Conservation (phyloP, 106 monocot species). For the Iris macrosiphon region DNA sequence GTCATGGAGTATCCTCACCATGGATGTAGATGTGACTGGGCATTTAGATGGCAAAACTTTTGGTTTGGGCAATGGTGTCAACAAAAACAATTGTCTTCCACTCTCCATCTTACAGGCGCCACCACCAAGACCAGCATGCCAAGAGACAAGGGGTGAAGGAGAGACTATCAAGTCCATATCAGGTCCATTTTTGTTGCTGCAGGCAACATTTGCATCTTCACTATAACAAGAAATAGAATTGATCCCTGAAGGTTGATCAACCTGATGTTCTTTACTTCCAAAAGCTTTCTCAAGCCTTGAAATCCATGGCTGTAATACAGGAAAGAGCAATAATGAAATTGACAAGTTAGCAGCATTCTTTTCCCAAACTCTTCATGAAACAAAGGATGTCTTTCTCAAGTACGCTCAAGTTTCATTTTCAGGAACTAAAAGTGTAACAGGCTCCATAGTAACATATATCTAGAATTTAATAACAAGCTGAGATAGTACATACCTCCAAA, state of each 20-base stretch:
- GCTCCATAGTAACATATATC: background rate
- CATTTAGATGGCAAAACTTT: conserved; percentile 21
- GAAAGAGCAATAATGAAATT: background rate
- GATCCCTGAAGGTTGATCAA: background rate
- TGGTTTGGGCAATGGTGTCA: conserved; percentile 72
- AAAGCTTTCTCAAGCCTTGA: conserved; percentile 48
- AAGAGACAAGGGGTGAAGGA: conserved; percentile 89
- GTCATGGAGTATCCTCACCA: conserved; percentile 1
- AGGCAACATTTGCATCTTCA: conserved; percentile 4
- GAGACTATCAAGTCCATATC: conserved; percentile 53
- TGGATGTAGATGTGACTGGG: conserved; percentile 16
- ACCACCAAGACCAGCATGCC: conserved; percentile 43
- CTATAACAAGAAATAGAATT: conserved; percentile 15
- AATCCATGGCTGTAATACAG: conserved; percentile 52
- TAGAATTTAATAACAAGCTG: background rate
- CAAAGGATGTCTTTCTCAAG: too few species aligned
- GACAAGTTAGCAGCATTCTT: background rate
- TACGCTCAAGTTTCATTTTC: too few species aligned
- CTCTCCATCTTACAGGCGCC: conserved; percentile 37
- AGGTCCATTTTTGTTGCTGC: conserved; percentile 2
- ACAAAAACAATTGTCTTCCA: conserved; percentile 74
- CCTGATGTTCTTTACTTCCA: conserved; percentile 4
- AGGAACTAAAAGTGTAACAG: background rate
- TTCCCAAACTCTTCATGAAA: background rate
- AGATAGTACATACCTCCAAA: conserved; percentile 46